Conservation (phyloP, 2,329 filamentous ascomycete species). For the Pseudogymnoascus sp. region DNA sequence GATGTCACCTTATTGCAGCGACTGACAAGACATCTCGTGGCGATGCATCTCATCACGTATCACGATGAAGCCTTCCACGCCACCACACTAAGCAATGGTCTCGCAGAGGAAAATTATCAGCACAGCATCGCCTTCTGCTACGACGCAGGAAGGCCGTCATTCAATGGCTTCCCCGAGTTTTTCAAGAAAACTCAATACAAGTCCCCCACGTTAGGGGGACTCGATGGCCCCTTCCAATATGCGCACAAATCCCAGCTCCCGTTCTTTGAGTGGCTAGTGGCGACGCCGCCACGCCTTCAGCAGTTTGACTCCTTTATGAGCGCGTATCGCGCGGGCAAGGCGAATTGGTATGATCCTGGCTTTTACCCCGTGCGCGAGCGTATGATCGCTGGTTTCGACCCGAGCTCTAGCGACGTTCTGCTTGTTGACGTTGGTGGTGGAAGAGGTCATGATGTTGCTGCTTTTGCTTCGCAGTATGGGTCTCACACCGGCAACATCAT, state of each 20-base stretch:
- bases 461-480: not conserved
- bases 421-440: conserved; percentile 15
- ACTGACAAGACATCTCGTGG: conserved; percentile 32
- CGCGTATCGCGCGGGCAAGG: conserved; percentile 32
- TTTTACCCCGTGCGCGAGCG: conserved; percentile 22
- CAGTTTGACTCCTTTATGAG: conserved; percentile 33
- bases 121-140: conserved; percentile 33
- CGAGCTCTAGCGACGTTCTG: conserved; percentile 16
- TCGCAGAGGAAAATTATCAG: conserved; percentile 31
- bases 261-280: conserved; percentile 33
- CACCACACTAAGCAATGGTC: conserved; percentile 28
- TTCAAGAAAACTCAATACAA: conserved; percentile 28
- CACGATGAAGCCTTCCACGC: conserved; percentile 20
- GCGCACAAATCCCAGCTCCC: conserved; percentile 31
- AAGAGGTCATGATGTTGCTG: conserved; percentile 12
- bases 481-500: conserved; percentile 5
- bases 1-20: conserved; percentile 20
- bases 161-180: conserved; percentile 29
- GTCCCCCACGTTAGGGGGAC: conserved; percentile 20
- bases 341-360: conserved; percentile 31
- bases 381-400: conserved; percentile 11
- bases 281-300: conserved; percentile 30
- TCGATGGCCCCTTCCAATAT: conserved; percentile 32
- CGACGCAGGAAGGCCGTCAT: conserved; percentile 30
- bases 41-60: conserved; percentile 31